A percentile compares a stretch with the other conserved stretches of the same genome.
phyloP scores from a whole-genome alignment of 2,329 filamentous ascomycete genomes.

The Rhynchosporium graminicola region DNA sequence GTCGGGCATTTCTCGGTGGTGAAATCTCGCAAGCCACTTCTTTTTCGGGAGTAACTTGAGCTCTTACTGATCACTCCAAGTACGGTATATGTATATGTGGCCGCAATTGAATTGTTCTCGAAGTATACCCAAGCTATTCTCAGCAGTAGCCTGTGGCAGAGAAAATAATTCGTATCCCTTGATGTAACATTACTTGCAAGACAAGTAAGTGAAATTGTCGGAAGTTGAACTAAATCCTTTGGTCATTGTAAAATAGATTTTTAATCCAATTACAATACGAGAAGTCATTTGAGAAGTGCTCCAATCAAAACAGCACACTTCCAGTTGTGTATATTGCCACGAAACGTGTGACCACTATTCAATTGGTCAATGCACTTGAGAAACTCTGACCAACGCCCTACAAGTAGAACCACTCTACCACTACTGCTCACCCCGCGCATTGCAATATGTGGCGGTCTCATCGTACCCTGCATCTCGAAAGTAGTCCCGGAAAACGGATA shows the following conservation, averaged over 20 bases:
- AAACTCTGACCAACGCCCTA: conserved; percentile 2
- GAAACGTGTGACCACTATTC: not conserved
- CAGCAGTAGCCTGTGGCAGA: no score
- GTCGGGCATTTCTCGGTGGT: no score
- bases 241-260: not conserved
- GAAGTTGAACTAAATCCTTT: not conserved
- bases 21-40: no score
- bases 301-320: not conserved
- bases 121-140: no score
- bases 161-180: not conserved
- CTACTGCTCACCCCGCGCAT: not conserved
- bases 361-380: not conserved
- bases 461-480: not conserved
- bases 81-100: no score
- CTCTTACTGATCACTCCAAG: no score
- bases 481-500: not conserved
- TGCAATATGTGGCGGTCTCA: not conserved
- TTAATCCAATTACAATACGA: not conserved
- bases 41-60: no score
- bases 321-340: not conserved
- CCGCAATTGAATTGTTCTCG: no score
- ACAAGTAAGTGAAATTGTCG: no score
- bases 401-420: not conserved
- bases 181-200: not conserved
- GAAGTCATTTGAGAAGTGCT: conserved; percentile 8